These are phyloP conservation scores for Geotrichum siamense DNA, from an alignment of 1,139 yeast genomes.

Conservation along the genomic window DNA sequence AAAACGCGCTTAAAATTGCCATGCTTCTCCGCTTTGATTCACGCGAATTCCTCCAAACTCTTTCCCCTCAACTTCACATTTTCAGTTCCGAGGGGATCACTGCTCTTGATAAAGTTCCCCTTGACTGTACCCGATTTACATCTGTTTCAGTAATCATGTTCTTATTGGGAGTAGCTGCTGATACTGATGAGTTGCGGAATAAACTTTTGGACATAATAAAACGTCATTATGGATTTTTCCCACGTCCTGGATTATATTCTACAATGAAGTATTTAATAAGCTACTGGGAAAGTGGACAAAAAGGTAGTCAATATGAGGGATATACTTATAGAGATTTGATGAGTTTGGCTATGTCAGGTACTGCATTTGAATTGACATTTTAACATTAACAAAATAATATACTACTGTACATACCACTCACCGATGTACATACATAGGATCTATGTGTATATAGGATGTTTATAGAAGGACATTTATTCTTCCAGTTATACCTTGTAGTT, in stretches of 20 bases:
- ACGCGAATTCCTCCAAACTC: constrained; percentile 16
- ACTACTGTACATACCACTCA: too few species aligned
- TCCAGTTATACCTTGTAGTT: too few species aligned
- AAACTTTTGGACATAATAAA: not conserved
- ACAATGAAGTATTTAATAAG: not conserved
- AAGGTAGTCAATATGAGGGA: not conserved
- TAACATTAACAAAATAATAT: too few species aligned
- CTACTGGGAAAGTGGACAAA: not conserved
- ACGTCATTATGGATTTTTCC: not conserved
- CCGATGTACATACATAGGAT: too few species aligned
- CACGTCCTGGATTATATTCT: not conserved
- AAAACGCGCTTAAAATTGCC: constrained; percentile 20
- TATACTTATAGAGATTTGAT: not conserved
- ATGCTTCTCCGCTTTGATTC: constrained; percentile 20
- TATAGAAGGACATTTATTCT: too few species aligned
- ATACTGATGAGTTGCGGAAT: not conserved
- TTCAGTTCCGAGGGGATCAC: constrained; percentile 9
- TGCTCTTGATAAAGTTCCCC: constrained; percentile 13
- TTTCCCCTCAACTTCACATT: constrained; percentile 16
- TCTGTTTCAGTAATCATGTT: constrained; percentile 21
- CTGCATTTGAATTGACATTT: not conserved
- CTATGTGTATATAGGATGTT: too few species aligned
- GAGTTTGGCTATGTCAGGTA: not conserved
- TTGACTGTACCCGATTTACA: constrained; percentile 7
- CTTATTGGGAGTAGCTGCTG: constrained; percentile 22